A percentile compares a stretch with the other conserved stretches of the same genome.
phyloP scores from a whole-genome alignment of 1,284 basidiomycete species.

The Cutaneotrichosporon daszewskae region DNA sequence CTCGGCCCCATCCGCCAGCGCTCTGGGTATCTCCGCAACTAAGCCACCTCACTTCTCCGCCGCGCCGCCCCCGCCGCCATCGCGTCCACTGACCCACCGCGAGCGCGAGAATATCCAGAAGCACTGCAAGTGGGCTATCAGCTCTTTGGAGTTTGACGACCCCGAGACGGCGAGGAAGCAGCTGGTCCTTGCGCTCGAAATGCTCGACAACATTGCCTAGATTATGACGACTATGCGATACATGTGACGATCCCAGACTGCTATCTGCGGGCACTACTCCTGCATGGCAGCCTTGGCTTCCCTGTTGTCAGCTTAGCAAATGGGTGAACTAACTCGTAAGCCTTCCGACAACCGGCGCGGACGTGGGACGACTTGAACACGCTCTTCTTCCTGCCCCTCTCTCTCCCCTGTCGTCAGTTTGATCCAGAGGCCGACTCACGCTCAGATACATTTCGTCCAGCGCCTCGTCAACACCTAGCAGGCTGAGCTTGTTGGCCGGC shows the following conservation, averaged over 20 bases:
- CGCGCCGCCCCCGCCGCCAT: not conserved
- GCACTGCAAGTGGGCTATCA: conserved; percentile 84
- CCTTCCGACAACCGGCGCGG: conserved; percentile 17
- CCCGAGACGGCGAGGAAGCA: conserved; percentile 73
- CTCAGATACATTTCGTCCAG: conserved; percentile 34
- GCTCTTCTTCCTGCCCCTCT: conserved; percentile 13
- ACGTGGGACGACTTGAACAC: conserved; percentile 21
- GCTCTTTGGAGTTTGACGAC: conserved; percentile 88
- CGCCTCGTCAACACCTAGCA: conserved; percentile 56
- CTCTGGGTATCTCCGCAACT: not conserved
- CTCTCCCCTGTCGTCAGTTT: conserved; percentile 25
- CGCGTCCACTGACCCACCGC: conserved; percentile 14
- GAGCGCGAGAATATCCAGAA: conserved; percentile 70
- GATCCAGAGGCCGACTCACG: not conserved
- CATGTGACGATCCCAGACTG: not conserved
- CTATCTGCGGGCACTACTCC: not conserved
- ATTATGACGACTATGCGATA: too few relatives aligned
- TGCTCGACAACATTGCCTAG: conserved; percentile 47
- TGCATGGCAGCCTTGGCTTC: conserved; percentile 1
- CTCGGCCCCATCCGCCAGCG: not conserved
- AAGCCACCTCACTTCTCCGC: not conserved
- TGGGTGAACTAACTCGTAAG: conserved; percentile 25
- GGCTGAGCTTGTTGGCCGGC: conserved; percentile 51
- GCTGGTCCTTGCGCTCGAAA: conserved; percentile 63
- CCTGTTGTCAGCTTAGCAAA: not conserved